Conservation (phyloP, 2,329 filamentous ascomycete species). For the Fusarium sp. region DNA sequence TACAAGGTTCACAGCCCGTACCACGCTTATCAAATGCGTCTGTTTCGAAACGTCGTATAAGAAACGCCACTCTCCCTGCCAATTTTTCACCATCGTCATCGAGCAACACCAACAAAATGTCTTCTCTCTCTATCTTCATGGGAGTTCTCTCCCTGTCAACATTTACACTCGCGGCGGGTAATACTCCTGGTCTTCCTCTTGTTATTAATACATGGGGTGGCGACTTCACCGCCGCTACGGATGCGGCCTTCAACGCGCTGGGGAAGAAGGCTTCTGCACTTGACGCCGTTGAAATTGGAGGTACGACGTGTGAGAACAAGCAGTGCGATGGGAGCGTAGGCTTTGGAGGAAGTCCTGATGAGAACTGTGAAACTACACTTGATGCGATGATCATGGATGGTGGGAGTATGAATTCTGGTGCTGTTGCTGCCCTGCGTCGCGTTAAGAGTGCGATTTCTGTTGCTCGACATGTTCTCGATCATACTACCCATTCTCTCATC, state of each 20-base stretch:
- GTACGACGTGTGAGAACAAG: conserved; percentile 59
- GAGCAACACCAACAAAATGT: background rate
- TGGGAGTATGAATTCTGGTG: conserved; percentile 60
- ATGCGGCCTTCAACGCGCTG: conserved; percentile 57
- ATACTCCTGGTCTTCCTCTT: conserved; percentile 56
- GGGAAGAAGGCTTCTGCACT: conserved; percentile 50
- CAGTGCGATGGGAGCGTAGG: conserved; percentile 66
- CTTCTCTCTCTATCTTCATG: background rate
- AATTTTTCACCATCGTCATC: background rate
- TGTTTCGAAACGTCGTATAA: conserved; percentile 20
- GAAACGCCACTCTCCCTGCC: conserved; percentile 16
- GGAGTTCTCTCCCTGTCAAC: conserved; percentile 21
- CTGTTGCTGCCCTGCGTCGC: conserved; percentile 61
- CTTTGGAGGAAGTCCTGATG: conserved; percentile 64
- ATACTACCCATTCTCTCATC: conserved; percentile 61
- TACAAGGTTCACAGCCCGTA: conserved; percentile 19
- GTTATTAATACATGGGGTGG: conserved; percentile 66
- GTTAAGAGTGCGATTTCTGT: conserved; percentile 59
- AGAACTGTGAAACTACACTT: conserved; percentile 65
- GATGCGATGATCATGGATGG: conserved; percentile 69
- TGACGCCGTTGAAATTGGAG: conserved; percentile 62
- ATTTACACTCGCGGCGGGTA: conserved; percentile 20
- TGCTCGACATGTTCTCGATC: conserved; percentile 59
- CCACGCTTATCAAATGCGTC: conserved; percentile 10
- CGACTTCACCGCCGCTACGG: conserved; percentile 60